Percentiles rank a stretch among this genome's conserved stretches.
These are phyloP conservation scores for Aegle marmelos DNA, from an alignment of 345 rosid species.

Conservation along the genomic window DNA sequence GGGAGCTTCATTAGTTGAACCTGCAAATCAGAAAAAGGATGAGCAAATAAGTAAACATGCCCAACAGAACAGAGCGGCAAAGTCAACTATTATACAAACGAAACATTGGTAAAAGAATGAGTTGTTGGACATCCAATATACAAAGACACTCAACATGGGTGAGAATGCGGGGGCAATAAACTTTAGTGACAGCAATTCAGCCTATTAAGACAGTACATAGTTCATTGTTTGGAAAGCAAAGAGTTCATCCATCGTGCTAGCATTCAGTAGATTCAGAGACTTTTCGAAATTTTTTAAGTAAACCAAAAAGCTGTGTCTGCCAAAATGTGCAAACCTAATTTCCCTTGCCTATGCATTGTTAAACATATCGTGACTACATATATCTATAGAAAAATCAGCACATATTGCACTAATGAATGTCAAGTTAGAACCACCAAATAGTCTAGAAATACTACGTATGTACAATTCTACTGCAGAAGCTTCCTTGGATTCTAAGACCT, in stretches of 20 bases:
- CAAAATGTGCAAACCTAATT: background rate
- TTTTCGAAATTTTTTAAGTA: no score
- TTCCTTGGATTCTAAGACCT: background rate
- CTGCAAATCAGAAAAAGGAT: constrained; percentile 33
- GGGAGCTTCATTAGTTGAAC: constrained; percentile 66
- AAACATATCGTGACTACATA: background rate
- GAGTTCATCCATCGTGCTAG: background rate
- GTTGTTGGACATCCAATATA: background rate
- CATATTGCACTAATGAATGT: background rate
- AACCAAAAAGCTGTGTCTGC: background rate
- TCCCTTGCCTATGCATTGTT: background rate
- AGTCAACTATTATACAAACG: background rate
- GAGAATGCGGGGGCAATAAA: background rate
- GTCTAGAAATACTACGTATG: background rate
- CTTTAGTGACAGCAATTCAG: background rate
- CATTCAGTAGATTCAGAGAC: background rate
- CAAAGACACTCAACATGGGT: background rate
- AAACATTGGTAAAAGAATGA: background rate
- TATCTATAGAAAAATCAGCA: background rate
- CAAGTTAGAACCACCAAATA: background rate
- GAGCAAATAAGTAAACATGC: background rate
- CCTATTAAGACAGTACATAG: background rate
- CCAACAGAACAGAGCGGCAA: background rate
- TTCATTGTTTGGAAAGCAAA: background rate
- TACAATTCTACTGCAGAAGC: background rate